Base-by-base conservation (phyloP, 179 eudicot genomes). In the Spinacia oleracea region DNA sequence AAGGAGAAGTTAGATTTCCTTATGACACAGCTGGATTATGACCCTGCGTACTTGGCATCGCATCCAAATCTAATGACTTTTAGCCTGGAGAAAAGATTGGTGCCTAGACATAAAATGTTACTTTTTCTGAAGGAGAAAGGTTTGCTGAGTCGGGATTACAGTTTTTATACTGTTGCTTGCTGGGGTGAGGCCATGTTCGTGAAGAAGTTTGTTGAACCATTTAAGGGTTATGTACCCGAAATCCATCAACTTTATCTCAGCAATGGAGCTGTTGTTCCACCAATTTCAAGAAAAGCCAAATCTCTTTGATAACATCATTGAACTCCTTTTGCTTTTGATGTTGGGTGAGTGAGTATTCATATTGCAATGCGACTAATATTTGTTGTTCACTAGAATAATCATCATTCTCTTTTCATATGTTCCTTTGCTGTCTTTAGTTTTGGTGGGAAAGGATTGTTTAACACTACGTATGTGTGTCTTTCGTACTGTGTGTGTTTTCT, bases 1-100 rank as follows among this genome's bases (percentile, higher is more conserved):
- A 48, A 67, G 3, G 72, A 46, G 12, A 25, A 25, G 8, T 80
- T 82, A 63, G 45, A 74, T 12, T 78, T 77, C 60, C 62, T 25
- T 64, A 83, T 80, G 82, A 80, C 78, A 32, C 79, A 85, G 69
- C 67, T 85, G 43, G 84, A 84, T 23, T 78, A 65, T 51, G 51
- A 63, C 48, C 81, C 82, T 29, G 42, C 31, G 9, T 76, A 53
- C 62, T 42, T 85, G 64, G 70, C 74, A n/a, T 15, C 21, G n/a
- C 56, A 14, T 51, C 5, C 56, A 4, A 15, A 18, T 7, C 21
- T 51, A n/a, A 51, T 51, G 56, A 18, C 21, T 15, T 51, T 15
- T 51, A 51, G 56, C 56, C 56, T 51, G 3, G 56, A 51, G 56
- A 18, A 51, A 51, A 51, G 56, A 51, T 18, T 51, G 56, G 16